Percentiles rank a stretch among this genome's conserved stretches.
phyloP scores from a whole-genome alignment of 768 basidiomycete species.

The Cystobasidiopsis lactophilus region DNA sequence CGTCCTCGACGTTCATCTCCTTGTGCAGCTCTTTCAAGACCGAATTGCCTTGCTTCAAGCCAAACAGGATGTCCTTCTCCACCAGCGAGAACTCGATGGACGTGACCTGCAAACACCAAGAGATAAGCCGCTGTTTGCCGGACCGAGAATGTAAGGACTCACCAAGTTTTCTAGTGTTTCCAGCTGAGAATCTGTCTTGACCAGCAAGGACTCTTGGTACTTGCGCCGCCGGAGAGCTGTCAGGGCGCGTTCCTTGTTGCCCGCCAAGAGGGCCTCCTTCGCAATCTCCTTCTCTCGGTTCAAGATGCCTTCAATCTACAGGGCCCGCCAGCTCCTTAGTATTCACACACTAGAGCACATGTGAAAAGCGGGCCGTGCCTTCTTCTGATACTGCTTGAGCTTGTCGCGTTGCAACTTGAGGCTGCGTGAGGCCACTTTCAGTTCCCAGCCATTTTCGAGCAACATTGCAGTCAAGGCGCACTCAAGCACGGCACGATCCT shows the following conservation, averaged over 20 bases:
- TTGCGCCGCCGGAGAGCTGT: slow-evolving; percentile 73
- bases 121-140: not conserved
- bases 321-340: not conserved
- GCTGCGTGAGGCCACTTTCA: slow-evolving; percentile 29
- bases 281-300: slow-evolving; percentile 79
- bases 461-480: slow-evolving; percentile 29
- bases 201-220: slow-evolving; percentile 70
- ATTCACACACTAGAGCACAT: no score
- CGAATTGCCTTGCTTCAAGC: slow-evolving; percentile 76
- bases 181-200: slow-evolving; percentile 73
- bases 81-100: slow-evolving; percentile 91
- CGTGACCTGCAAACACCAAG: slow-evolving; percentile 41
- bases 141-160: slow-evolving; percentile 18
- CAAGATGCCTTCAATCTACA: slow-evolving; percentile 62
- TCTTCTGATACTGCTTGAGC: slow-evolving; percentile 82
- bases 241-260: slow-evolving; percentile 68
- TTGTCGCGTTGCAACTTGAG: slow-evolving; percentile 93
- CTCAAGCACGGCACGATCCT: slow-evolving; percentile 91
- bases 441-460: not conserved
- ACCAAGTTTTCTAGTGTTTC: slow-evolving; percentile 76
- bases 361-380: slow-evolving; percentile 31
- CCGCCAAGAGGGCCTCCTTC: slow-evolving; percentile 50
- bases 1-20: slow-evolving; percentile 73
- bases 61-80: slow-evolving; percentile 76
- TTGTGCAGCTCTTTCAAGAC: slow-evolving; percentile 84